A percentile compares a stretch with the other conserved stretches of the same genome.
These are phyloP conservation scores for Herpetospermum pedunculosum DNA, from an alignment of 306 rosid species.

Conservation along the genomic window DNA sequence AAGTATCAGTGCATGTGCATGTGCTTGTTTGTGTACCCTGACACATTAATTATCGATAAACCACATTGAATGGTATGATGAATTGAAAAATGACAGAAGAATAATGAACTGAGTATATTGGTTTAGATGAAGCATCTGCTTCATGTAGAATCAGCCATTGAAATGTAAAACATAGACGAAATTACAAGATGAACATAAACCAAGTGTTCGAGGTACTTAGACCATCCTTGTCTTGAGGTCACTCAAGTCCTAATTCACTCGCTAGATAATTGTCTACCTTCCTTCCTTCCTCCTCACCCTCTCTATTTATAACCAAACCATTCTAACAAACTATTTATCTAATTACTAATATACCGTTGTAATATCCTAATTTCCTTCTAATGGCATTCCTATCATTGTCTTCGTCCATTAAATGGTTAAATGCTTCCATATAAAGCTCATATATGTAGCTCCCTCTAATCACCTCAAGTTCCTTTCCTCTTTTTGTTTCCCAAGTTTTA, in stretches of 20 bases:
- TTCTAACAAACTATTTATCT: too few relatives aligned
- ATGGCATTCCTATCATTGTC: too few relatives aligned
- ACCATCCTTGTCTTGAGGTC: too few relatives aligned
- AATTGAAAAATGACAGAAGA: not conserved
- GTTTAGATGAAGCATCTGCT: not conserved
- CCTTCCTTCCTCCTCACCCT: too few relatives aligned
- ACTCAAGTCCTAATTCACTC: too few relatives aligned
- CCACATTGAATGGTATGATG: not conserved
- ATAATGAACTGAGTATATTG: not conserved
- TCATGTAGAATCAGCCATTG: not conserved
- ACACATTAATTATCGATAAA: not conserved
- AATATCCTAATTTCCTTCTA: too few relatives aligned
- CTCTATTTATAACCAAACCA: too few relatives aligned
- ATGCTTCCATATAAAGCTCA: not conserved
- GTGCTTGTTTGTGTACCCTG: not conserved
- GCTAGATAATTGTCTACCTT: too few relatives aligned
- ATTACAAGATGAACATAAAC: too few relatives aligned
- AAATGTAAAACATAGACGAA: too few relatives aligned
- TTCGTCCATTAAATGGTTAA: not conserved
- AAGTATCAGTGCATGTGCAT: not conserved
- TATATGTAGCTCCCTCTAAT: not conserved
- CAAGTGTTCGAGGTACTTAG: too few relatives aligned
- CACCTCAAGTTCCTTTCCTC: not conserved
- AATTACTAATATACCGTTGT: too few relatives aligned
- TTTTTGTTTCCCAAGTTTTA: not conserved